Conservation (phyloP, 805 yeast genomes). For the Metschnikowia hibisci region DNA sequence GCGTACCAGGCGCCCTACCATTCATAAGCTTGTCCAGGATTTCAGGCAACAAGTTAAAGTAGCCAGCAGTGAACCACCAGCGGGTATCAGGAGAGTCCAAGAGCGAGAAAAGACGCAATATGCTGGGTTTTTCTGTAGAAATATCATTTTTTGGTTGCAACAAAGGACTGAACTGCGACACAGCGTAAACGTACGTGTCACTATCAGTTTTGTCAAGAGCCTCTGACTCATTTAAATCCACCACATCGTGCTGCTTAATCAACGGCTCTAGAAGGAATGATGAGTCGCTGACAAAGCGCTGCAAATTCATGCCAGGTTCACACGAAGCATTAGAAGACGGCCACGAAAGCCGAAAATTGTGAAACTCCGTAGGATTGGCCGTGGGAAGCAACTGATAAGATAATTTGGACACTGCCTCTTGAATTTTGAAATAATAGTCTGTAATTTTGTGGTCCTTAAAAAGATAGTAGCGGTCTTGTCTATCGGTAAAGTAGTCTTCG, state of each 20-base stretch:
- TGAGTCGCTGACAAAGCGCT: constrained; percentile 52
- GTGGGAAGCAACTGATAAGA: constrained; percentile 61
- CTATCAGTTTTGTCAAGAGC: constrained; percentile 28
- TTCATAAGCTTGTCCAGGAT: constrained; percentile 56
- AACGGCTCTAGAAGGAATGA: constrained; percentile 56
- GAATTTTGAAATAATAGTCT: constrained; percentile 72
- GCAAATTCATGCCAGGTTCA: constrained; percentile 59
- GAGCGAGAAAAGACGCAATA: constrained; percentile 57
- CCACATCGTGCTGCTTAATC: constrained; percentile 41
- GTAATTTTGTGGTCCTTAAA: constrained; percentile 57
- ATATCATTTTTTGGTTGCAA: constrained; percentile 50
- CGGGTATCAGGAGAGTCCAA: constrained; percentile 51
- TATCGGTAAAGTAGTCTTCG: constrained; percentile 84
- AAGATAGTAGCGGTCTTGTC: constrained; percentile 89
- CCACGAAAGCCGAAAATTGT: constrained; percentile 66
- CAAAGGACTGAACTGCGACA: constrained; percentile 87
- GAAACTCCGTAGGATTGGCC: constrained; percentile 28
- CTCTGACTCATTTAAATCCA: constrained; percentile 29
- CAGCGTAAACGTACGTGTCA: constrained; percentile 78
- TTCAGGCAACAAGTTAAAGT: constrained; percentile 84
- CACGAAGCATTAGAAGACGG: constrained; percentile 61
- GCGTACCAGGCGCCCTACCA: constrained; percentile 58
- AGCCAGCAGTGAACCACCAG: constrained; percentile 95
- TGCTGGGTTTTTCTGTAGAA: constrained; percentile 79
- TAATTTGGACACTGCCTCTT: constrained; percentile 59